Evolutionary conservation across 768 basidiomycete genomes (phyloP), one percentile per base, ranked within the genome.

Genomic region (Naganishia kalamii): DNA sequence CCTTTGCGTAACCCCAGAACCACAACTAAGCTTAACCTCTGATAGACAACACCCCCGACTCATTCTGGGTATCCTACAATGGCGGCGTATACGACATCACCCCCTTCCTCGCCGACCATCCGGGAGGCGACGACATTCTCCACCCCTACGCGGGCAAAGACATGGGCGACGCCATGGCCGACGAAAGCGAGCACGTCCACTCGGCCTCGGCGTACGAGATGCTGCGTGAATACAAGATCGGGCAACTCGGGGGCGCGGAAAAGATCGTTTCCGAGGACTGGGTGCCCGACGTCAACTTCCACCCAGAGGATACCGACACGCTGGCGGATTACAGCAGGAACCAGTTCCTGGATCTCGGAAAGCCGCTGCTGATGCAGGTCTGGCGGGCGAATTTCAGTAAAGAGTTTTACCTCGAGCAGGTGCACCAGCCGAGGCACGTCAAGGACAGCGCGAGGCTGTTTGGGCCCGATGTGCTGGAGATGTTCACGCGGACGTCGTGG

Each of bases 341-440:
- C 76, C 83, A 89, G 72, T 99, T 99, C 78, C 80, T 99, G 66
- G 93, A 99, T 77, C 84, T 99, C 23, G 83, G 85, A 66, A 85
- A 87, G 75, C 92, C 96, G 11, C 75, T 99, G 60, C 77, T 94
- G 62, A 72, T 76, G 65, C 96, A 99, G 79, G 85, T 99, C 67
- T 92, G 88, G 89, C 80, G 85, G 68, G 85, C 85, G 17, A 88
- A 92, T 77, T 96, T 89, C 74, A 90, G 89, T 75, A 99, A 99
- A 82, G 85, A 88, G 3, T 98, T 92, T 78, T 99, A 99, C 75
- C 81, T 99, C 54, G 84, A 90, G 71, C 96, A 99, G 78, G 90
- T 99, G 0, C 96, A 99, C 78, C 92, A 97, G 76, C 94, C 96
- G 1, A 85, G 96, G 46, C 93, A 93, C 77, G 78, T 93, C 60